These are phyloP conservation scores for Trichoderma asperelloides DNA, from an alignment of 495 filamentous ascomycete species.

Conservation along the genomic window DNA sequence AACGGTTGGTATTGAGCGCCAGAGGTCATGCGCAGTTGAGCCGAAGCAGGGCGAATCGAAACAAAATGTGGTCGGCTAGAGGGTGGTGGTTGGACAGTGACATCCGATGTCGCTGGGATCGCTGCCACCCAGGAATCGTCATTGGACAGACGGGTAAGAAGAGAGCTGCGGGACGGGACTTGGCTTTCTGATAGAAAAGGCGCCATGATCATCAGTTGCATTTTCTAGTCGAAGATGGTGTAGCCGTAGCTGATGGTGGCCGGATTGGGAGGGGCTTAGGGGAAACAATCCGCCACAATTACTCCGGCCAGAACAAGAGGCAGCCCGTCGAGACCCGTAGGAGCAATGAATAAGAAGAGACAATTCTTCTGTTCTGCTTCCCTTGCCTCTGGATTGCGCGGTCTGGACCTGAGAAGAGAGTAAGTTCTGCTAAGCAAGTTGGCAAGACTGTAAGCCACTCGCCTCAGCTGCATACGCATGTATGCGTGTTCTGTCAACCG, in stretches of 20 bases:
- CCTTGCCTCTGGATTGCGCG: no score
- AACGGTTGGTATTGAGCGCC: background rate
- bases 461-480: no score
- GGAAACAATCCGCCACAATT: background rate
- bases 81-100: background rate
- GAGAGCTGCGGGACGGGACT: background rate
- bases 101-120: background rate
- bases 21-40: background rate
- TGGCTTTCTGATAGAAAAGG: background rate
- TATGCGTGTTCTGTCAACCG: no score
- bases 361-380: background rate
- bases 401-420: no score
- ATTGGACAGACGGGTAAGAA: background rate
- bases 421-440: no score
- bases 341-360: background rate
- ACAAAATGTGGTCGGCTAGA: constrained; percentile 1
- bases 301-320: background rate
- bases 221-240: background rate
- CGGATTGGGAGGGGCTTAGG: background rate
- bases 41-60: background rate
- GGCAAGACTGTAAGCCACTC: no score
- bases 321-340: background rate
- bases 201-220: constrained; percentile 6
- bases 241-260: background rate
- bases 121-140: background rate